A percentile compares a stretch with the other conserved stretches of the same genome.
Evolutionary conservation across 768 basidiomycete genomes (phyloP).

Genomic region (Collybia sordida): DNA sequence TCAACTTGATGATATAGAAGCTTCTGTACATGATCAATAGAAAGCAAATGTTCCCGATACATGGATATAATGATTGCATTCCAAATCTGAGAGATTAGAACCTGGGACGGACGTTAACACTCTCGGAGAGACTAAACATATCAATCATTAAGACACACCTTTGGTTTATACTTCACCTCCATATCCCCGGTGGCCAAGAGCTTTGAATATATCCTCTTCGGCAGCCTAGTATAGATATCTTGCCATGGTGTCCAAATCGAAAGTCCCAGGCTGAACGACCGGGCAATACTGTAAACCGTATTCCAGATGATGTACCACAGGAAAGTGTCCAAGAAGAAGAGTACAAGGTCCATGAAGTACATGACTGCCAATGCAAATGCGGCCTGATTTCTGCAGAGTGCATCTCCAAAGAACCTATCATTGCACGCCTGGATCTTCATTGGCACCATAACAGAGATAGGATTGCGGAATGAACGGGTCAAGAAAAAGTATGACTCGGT

Average conservation of each 20-base stretch:
- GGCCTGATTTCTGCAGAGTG: slow-evolving; percentile 88
- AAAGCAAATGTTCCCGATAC: slow-evolving; percentile 98
- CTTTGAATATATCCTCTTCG: slow-evolving; percentile 97
- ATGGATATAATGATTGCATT: slow-evolving; percentile 99
- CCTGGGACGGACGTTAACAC: slow-evolving; percentile 41
- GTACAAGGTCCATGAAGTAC: slow-evolving; percentile 96
- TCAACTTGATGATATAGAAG: slow-evolving; percentile 97
- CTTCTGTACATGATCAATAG: slow-evolving; percentile 98
- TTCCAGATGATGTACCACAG: slow-evolving; percentile 99
- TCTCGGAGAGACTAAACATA: background rate
- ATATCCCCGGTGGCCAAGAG: slow-evolving; percentile 90
- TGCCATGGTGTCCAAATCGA: slow-evolving; percentile 99
- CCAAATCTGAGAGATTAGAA: slow-evolving; percentile 98
- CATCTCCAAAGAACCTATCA: slow-evolving; percentile 83
- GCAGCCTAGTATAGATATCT: slow-evolving; percentile 93
- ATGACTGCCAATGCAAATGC: slow-evolving; percentile 95
- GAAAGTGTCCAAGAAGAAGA: slow-evolving; percentile 99
- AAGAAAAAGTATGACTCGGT: slow-evolving; percentile 98
- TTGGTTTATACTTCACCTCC: slow-evolving; percentile 99
- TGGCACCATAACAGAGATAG: slow-evolving; percentile 92
- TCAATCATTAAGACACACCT: slow-evolving; percentile 51
- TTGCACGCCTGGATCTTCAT: slow-evolving; percentile 94
- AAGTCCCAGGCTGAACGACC: slow-evolving; percentile 88
- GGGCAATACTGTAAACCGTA: slow-evolving; percentile 85
- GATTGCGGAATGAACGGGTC: slow-evolving; percentile 90